Conservation (phyloP, 257 asterid species). For the Forsythia viridissima region DNA sequence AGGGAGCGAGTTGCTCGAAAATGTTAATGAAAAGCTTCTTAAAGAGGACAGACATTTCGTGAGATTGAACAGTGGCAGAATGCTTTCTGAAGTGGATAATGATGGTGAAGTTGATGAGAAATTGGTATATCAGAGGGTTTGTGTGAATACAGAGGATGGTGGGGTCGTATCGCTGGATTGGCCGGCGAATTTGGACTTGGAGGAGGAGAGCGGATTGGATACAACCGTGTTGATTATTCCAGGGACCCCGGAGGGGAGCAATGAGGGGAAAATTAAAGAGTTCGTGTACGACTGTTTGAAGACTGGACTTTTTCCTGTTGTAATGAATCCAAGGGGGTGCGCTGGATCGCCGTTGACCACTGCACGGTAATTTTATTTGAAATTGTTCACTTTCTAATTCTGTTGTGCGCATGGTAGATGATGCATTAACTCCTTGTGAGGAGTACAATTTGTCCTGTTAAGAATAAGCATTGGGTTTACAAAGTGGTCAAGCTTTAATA, state of each 20-base stretch:
- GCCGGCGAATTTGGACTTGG: slow-evolving; percentile 85
- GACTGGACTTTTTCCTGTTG: slow-evolving; percentile 83
- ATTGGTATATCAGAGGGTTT: slow-evolving; percentile 82
- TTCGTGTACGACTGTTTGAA: slow-evolving; percentile 71
- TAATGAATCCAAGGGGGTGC: slow-evolving; percentile 97
- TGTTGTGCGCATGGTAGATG: background rate
- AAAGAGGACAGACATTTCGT: slow-evolving; percentile 77
- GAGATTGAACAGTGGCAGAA: slow-evolving; percentile 63
- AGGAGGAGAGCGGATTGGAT: slow-evolving; percentile 85
- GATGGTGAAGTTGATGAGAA: slow-evolving; percentile 41
- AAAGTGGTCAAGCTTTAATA: background rate
- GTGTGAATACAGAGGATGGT: slow-evolving; percentile 75
- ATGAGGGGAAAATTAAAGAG: slow-evolving; percentile 48
- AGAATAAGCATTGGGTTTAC: background rate
- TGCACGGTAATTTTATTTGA: slow-evolving; percentile 54
- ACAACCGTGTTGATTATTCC: slow-evolving; percentile 81
- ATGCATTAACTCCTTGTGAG: background rate
- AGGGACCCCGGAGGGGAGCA: slow-evolving; percentile 83
- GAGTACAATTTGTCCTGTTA: background rate
- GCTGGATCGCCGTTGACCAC: slow-evolving; percentile 93
- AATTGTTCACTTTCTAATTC: background rate
- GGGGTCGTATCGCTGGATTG: slow-evolving; percentile 90
- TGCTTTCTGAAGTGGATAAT: slow-evolving; percentile 33
- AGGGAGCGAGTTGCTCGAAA: slow-evolving; percentile 61
- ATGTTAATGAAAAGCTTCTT: slow-evolving; percentile 65